Conservation (phyloP, 2,329 filamentous ascomycete genomes). For the Pseudogymnoascus sp. region DNA sequence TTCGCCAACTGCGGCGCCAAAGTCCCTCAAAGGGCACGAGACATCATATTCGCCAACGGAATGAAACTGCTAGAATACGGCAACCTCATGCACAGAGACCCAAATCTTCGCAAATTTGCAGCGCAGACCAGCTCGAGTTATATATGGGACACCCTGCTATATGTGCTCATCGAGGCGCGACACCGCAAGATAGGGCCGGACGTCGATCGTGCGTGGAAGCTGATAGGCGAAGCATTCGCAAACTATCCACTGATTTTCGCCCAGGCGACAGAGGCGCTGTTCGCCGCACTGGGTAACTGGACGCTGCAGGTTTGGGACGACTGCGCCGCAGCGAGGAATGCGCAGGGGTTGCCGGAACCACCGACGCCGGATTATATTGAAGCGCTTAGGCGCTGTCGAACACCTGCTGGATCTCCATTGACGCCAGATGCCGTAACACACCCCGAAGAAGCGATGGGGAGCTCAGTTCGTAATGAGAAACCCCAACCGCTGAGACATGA, state of each 20-base stretch:
- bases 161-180: constrained; percentile 26
- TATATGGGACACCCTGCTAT: constrained; percentile 27
- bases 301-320: constrained; percentile 24
- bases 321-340: constrained; percentile 17
- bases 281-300: constrained; percentile 24
- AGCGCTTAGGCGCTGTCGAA: constrained; percentile 18
- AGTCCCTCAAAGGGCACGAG: constrained; percentile 17
- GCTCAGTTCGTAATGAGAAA: neutral
- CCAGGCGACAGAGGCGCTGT: constrained; percentile 19
- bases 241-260: constrained; percentile 19
- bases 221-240: constrained; percentile 21
- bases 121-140: constrained; percentile 24
- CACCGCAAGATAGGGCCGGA: constrained; percentile 23
- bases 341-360: constrained; percentile 17
- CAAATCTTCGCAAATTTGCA: constrained; percentile 22
- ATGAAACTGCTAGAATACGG: constrained; percentile 22
- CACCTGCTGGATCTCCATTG: neutral
- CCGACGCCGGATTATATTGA: constrained; percentile 18
- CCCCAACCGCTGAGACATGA: neutral
- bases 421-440: neutral
- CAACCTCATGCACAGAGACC: constrained; percentile 15
- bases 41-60: constrained; percentile 19
- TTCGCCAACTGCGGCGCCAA: constrained; percentile 12
- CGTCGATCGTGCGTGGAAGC: constrained; percentile 23
- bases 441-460: neutral